Percentiles rank a stretch among this genome's conserved stretches.
phyloP scores from a whole-genome alignment of 768 basidiomycete species.

The Leccinum boreale region DNA sequence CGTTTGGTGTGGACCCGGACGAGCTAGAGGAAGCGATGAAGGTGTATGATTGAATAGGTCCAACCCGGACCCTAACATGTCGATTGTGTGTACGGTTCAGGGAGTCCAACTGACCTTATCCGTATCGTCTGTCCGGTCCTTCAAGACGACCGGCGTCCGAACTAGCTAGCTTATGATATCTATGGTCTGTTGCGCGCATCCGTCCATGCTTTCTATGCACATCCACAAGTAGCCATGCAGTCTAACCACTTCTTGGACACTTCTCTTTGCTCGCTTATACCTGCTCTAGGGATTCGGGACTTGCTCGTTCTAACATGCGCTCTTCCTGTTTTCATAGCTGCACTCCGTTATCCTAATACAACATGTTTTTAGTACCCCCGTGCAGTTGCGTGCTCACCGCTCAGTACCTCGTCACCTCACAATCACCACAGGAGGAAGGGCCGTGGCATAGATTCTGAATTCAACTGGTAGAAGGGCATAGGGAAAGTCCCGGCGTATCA shows the following conservation, averaged over 20 bases:
- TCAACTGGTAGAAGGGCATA: too few species aligned
- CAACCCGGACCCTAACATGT: neutral
- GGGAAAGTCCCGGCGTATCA: too few species aligned
- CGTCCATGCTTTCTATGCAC: neutral
- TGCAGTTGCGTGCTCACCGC: too few species aligned
- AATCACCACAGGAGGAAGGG: too few species aligned
- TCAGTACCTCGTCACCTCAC: too few species aligned
- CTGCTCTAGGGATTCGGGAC: too few species aligned
- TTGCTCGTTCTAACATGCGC: neutral
- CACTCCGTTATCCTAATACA: neutral
- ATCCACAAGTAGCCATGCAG: neutral
- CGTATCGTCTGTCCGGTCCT: neutral
- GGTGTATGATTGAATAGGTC: conserved; percentile 25
- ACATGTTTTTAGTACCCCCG: too few species aligned
- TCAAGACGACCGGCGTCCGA: neutral
- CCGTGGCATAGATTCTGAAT: too few species aligned
- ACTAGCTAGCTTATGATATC: neutral
- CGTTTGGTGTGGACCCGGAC: conserved; percentile 29
- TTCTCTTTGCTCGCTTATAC: neutral
- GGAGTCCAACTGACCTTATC: neutral
- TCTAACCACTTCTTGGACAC: neutral
- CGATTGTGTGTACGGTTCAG: neutral
- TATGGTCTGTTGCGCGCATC: neutral
- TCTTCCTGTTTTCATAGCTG: neutral
- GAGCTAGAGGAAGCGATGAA: conserved; percentile 32